These are phyloP conservation scores for Rubia balearica DNA, from an alignment of 305 asterid genomes.

Conservation along the genomic window DNA sequence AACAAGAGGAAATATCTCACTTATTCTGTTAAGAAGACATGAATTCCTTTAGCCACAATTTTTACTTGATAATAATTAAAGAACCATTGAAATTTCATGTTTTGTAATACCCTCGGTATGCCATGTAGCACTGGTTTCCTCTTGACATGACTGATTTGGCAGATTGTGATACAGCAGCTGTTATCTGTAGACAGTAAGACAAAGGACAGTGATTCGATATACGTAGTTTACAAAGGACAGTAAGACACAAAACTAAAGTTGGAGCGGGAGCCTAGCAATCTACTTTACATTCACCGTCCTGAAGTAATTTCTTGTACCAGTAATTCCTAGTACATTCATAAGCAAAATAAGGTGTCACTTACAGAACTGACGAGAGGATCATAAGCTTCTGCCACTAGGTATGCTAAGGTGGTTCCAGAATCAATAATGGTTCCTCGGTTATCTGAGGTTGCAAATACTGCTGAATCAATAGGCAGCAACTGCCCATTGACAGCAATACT, in stretches of 20 bases:
- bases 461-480: constrained; percentile 64
- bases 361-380: constrained; percentile 85
- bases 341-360: constrained; percentile 29
- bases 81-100: constrained; percentile 4
- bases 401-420: constrained; percentile 94
- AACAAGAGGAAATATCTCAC: constrained; percentile 65
- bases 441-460: constrained; percentile 72
- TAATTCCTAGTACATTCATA: neutral
- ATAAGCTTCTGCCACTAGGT: constrained; percentile 83
- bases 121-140: constrained; percentile 61
- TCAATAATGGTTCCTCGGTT: constrained; percentile 79
- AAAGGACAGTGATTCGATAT: constrained; percentile 3
- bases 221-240: neutral
- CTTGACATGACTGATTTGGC: constrained; percentile 40
- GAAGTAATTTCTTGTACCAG: neutral
- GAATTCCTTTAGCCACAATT: constrained; percentile 15
- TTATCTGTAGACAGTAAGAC: constrained; percentile 42
- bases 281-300: neutral
- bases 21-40: constrained; percentile 38
- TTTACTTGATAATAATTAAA: neutral
- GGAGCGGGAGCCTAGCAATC: constrained; percentile 2
- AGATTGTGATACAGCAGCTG: constrained; percentile 55
- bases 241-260: neutral
- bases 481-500: constrained; percentile 88
- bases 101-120: constrained; percentile 42